phyloP scores from a whole-genome alignment of 257 asterid species.

The Thymus mandschuricus region DNA sequence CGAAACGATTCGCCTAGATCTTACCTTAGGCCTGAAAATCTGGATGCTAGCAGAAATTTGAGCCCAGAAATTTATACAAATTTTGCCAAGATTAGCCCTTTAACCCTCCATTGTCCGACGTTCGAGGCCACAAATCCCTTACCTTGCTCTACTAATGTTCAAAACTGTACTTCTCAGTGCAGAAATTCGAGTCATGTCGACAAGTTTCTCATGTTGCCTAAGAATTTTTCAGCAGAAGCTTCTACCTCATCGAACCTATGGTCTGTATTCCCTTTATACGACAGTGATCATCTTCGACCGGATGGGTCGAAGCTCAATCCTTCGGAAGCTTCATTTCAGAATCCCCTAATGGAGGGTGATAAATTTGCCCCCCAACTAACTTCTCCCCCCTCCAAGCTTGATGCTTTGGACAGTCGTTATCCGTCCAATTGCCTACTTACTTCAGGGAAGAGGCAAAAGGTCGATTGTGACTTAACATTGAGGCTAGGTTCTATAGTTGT shows the following conservation, averaged over 20 bases:
- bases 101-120: constrained; percentile 38
- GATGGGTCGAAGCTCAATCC: constrained; percentile 27
- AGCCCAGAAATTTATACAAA: constrained; percentile 39
- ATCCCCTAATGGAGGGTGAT: constrained; percentile 33
- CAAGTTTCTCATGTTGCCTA: constrained; percentile 34
- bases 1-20: constrained; percentile 58
- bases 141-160: constrained; percentile 26
- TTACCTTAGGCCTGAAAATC: constrained; percentile 63
- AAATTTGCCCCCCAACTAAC: constrained; percentile 32
- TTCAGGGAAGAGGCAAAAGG: constrained; percentile 38
- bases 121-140: constrained; percentile 31
- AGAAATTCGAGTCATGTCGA: constrained; percentile 19
- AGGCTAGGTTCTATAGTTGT: constrained; percentile 64
- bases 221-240: constrained; percentile 33
- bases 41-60: constrained; percentile 41
- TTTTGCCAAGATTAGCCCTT: constrained; percentile 37
- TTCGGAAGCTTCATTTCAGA: constrained; percentile 33
- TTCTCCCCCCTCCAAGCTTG: constrained; percentile 23
- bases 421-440: constrained; percentile 30
- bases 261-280: constrained; percentile 69
- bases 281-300: constrained; percentile 41
- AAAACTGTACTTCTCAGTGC: constrained; percentile 19
- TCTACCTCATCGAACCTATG: constrained; percentile 41
- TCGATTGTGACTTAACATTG: constrained; percentile 77
- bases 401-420: constrained; percentile 24